Evolutionary conservation across 371 early-diverging fungal species (phyloP).

Genomic region (Mortierella sp.): DNA sequence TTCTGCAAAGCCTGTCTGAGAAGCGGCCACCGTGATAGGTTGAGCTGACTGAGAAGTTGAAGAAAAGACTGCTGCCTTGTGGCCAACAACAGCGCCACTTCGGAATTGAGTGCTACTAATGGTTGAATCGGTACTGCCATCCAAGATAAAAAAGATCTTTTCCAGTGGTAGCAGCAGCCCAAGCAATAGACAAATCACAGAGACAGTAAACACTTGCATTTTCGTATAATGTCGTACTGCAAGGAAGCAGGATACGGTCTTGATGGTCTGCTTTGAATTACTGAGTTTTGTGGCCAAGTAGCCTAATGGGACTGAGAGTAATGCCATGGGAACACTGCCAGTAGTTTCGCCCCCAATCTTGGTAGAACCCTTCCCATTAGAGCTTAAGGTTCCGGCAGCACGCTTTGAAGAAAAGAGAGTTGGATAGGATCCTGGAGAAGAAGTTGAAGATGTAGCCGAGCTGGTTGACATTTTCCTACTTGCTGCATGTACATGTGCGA

Average conservation of each 20-base stretch:
- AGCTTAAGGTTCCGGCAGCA: neutral
- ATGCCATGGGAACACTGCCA: neutral
- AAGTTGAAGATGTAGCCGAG: constrained; percentile 24
- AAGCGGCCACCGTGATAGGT: constrained; percentile 17
- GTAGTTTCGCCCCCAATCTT: neutral
- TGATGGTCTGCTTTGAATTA: constrained; percentile 35
- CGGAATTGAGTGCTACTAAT: constrained; percentile 20
- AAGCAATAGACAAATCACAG: constrained; percentile 39
- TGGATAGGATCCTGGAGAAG: constrained; percentile 44
- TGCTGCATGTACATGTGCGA: constrained; percentile 30
- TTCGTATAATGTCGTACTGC: constrained; percentile 53
- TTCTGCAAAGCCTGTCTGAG: constrained; percentile 6
- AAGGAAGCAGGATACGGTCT: constrained; percentile 35
- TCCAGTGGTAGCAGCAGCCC: constrained; percentile 47
- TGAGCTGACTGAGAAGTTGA: constrained; percentile 1
- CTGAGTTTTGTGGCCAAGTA: constrained; percentile 36
- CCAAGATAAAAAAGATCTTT: constrained; percentile 31
- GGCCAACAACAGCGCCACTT: constrained; percentile 12
- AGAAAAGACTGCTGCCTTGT: constrained; percentile 14
- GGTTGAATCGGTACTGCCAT: neutral
- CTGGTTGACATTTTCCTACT: constrained; percentile 39
- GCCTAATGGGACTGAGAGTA: constrained; percentile 1
- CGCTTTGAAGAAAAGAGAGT: constrained; percentile 26
- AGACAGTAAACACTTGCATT: constrained; percentile 50
- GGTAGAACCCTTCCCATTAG: neutral